These are phyloP conservation scores for Cladophialophora yegresii DNA, from an alignment of 2,329 filamentous ascomycete genomes.

Conservation along the genomic window DNA sequence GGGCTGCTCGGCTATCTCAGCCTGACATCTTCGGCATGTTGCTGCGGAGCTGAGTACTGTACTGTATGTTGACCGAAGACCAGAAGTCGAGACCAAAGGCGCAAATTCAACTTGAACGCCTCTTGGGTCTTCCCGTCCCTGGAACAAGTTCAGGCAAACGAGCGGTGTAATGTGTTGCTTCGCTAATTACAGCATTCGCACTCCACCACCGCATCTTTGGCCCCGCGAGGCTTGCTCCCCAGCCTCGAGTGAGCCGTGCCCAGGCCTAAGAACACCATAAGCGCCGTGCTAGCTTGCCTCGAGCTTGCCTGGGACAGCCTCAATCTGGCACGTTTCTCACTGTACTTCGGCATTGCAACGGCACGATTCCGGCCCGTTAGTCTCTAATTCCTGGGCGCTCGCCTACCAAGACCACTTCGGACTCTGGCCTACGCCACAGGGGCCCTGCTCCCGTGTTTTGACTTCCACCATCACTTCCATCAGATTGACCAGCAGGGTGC, in stretches of 20 bases:
- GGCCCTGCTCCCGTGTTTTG: not conserved
- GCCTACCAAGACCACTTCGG: not conserved
- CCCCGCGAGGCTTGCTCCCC: not conserved
- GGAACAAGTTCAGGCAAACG: not conserved
- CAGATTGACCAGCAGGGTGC: not conserved
- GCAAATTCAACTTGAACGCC: not conserved
- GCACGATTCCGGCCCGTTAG: not conserved
- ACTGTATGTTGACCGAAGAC: not conserved
- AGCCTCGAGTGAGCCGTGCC: no score
- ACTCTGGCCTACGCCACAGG: not conserved
- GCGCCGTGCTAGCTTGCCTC: not conserved
- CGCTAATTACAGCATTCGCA: not conserved
- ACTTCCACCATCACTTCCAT: not conserved
- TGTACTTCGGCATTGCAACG: not conserved
- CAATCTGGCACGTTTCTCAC: not conserved
- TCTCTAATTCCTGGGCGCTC: not conserved
- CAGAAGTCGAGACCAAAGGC: not conserved
- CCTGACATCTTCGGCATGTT: not conserved
- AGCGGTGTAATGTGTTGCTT: not conserved
- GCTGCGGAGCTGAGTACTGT: not conserved
- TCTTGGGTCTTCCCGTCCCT: not conserved
- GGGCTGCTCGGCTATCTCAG: not conserved
- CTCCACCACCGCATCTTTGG: slow-evolving; percentile 3
- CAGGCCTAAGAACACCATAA: not conserved
- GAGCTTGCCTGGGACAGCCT: not conserved